Conservation (phyloP, 2,329 filamentous ascomycete genomes). For the Fusarium udum region DNA sequence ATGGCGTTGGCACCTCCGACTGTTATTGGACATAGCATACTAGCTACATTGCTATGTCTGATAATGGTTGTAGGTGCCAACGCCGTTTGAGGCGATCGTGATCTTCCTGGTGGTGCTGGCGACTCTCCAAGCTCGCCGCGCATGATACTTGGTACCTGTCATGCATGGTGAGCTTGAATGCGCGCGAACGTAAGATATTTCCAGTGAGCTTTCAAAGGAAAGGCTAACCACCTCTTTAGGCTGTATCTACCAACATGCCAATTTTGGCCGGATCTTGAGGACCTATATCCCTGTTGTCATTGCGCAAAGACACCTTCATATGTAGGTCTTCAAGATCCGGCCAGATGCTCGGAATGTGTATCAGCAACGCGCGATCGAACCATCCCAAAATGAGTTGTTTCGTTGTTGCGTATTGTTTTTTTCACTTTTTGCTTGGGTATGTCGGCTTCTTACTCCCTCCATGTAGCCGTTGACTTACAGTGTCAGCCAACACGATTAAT, state of each 20-base stretch:
- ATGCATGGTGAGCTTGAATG: background rate
- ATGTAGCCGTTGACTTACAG: accelerated
- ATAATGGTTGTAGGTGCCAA: background rate
- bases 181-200: background rate
- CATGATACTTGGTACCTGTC: background rate
- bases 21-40: background rate
- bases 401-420: background rate
- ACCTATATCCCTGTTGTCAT: background rate
- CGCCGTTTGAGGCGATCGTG: background rate
- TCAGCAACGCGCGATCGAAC: background rate
- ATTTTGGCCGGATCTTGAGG: background rate
- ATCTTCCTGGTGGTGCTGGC: background rate
- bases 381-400: background rate
- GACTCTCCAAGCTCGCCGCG: background rate
- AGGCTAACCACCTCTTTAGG: background rate
- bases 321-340: background rate
- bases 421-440: background rate
- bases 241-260: background rate
- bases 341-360: background rate
- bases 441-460: background rate
- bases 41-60: background rate
- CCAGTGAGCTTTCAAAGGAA: accelerated
- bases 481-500: background rate
- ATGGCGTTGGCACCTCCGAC: background rate
- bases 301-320: background rate